Evolutionary conservation across 2,329 filamentous ascomycete species (phyloP).

Genomic region (Saccharata proteae): DNA sequence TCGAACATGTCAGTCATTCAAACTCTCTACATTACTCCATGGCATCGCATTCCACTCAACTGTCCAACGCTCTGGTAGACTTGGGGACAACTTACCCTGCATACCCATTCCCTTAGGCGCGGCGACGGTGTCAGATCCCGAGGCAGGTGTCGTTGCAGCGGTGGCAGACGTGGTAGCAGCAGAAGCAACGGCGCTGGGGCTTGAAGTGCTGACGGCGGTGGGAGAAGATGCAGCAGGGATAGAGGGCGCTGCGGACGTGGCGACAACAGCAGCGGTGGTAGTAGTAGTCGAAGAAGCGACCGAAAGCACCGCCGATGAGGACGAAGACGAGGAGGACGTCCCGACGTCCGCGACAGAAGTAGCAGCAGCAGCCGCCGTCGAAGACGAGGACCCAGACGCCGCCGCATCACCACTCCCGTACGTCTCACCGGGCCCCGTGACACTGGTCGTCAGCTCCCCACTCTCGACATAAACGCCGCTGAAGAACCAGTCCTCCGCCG

Average conservation of each 20-base stretch:
- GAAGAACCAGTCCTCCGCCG: constrained; percentile 57
- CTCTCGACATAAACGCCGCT: constrained; percentile 60
- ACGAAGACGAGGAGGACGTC: background rate
- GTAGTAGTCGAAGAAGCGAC: background rate
- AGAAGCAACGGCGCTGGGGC: background rate
- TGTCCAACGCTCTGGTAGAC: no score
- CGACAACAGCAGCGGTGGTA: background rate
- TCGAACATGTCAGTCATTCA: no score
- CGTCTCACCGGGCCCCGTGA: constrained; percentile 12
- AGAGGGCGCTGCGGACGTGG: background rate
- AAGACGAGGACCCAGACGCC: constrained; percentile 6
- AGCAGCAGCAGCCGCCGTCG: no score
- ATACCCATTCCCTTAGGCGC: no score
- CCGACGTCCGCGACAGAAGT: constrained; percentile 2
- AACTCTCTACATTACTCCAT: no score
- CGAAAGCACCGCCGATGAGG: background rate
- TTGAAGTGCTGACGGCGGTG: background rate
- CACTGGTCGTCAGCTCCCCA: constrained; percentile 25
- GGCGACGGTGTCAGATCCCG: no score
- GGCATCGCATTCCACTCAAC: no score
- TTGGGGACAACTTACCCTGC: no score
- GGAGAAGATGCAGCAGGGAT: background rate
- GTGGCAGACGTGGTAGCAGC: no score
- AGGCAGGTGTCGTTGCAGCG: no score
- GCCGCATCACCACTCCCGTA: no score